phyloP scores from a whole-genome alignment of 805 yeast genomes.

The Clavispora santaluciae region DNA sequence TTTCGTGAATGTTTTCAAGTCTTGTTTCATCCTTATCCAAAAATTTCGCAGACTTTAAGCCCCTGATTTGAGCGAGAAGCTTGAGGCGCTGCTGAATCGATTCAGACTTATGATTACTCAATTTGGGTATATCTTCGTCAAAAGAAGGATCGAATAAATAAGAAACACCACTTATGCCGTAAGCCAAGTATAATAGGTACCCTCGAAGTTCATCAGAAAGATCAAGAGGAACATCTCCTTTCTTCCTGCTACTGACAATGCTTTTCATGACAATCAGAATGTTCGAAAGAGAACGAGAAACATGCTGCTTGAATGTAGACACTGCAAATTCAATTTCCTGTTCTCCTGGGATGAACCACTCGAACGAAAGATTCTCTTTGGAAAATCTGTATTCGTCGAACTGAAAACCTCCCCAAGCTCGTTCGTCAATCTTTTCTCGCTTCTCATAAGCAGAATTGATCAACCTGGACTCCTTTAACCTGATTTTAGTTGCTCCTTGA shows the following conservation, averaged over 20 bases:
- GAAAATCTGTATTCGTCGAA: constrained; percentile 49
- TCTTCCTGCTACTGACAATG: constrained; percentile 6
- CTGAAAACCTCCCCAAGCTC: constrained; percentile 75
- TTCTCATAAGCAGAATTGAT: constrained; percentile 42
- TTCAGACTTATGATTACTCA: constrained; percentile 25
- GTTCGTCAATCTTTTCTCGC: constrained; percentile 38
- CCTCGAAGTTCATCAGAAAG: constrained; percentile 51
- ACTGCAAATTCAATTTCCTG: constrained; percentile 58
- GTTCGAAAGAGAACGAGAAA: constrained; percentile 38
- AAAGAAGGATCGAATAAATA: constrained; percentile 70
- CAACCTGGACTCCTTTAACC: constrained; percentile 51
- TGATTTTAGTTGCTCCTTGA: constrained; percentile 57
- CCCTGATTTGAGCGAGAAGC: constrained; percentile 29
- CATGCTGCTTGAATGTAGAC: constrained; percentile 48
- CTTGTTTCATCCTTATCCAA: constrained; percentile 19
- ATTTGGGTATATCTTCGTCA: constrained; percentile 41
- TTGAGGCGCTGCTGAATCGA: constrained; percentile 32
- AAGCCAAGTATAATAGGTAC: constrained; percentile 53
- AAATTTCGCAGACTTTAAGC: constrained; percentile 15
- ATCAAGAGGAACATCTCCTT: constrained; percentile 20
- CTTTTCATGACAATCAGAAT: constrained; percentile 34
- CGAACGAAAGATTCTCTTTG: constrained; percentile 46
- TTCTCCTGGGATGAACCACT: constrained; percentile 71
- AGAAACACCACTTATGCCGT: constrained; percentile 65
- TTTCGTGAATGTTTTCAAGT: constrained; percentile 27